These are phyloP conservation scores for Daldinia sp. DNA, from an alignment of 2,329 filamentous ascomycete species.

Conservation along the genomic window DNA sequence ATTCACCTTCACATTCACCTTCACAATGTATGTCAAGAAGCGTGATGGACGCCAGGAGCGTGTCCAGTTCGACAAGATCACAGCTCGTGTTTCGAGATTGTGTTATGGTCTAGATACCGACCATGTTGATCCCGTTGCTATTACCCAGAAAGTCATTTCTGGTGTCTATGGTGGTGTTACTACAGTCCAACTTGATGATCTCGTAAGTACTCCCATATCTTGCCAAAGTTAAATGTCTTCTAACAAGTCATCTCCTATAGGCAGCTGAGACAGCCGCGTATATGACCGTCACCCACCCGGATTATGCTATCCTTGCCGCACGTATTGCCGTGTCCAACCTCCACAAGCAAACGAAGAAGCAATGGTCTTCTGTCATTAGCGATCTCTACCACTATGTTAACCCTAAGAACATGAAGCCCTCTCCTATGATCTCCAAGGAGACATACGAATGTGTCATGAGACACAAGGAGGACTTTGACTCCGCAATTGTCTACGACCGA, in stretches of 20 bases:
- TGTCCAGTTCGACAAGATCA: slow-evolving; percentile 99
- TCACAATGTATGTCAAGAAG: slow-evolving; percentile 72
- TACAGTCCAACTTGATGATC: slow-evolving; percentile 94
- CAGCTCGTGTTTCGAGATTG: slow-evolving; percentile 94
- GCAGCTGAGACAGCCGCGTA: slow-evolving; percentile 98
- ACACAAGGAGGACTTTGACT: slow-evolving; percentile 97
- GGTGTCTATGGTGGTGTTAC: slow-evolving; percentile 99
- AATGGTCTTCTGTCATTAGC: slow-evolving; percentile 94
- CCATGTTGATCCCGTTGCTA: slow-evolving; percentile 96
- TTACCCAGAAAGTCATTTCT: slow-evolving; percentile 99
- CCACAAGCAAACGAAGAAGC: slow-evolving; percentile 99
- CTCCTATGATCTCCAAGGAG: slow-evolving; percentile 94
- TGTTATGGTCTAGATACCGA: slow-evolving; percentile 96
- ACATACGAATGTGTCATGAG: slow-evolving; percentile 95
- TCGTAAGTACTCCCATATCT: slow-evolving; percentile 71
- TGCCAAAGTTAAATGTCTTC: slow-evolving; percentile 21
- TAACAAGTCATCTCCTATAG: slow-evolving; percentile 60
- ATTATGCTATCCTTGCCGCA: slow-evolving; percentile 97
- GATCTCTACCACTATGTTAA: slow-evolving; percentile 98
- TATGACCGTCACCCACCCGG: slow-evolving; percentile 99
- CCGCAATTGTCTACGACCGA: slow-evolving; percentile 97
- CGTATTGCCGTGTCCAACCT: slow-evolving; percentile 99
- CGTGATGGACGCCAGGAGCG: slow-evolving; percentile 97
- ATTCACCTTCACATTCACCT: neutral
- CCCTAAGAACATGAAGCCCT: slow-evolving; percentile 84